phyloP scores from a whole-genome alignment of 208 protist genomes.

The Willaertia magna region DNA sequence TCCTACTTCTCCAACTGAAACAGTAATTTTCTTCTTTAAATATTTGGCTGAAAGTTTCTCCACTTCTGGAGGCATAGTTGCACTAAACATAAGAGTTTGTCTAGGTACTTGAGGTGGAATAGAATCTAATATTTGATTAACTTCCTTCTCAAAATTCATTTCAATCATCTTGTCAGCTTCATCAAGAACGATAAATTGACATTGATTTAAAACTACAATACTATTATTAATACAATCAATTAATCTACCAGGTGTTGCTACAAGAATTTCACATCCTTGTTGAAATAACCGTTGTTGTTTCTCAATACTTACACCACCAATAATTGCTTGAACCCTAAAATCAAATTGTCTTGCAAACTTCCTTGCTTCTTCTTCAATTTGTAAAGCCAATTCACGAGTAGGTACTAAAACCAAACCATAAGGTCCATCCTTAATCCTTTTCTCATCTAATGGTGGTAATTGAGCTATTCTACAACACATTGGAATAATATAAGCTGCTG shows the following conservation, averaged over 20 bases:
- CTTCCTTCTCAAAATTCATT: conserved; percentile 35
- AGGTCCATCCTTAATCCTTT: conserved; percentile 86
- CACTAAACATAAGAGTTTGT: conserved; percentile 61
- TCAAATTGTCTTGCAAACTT: conserved; percentile 72
- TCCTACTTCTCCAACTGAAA: conserved; percentile 43
- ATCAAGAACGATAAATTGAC: conserved; percentile 93
- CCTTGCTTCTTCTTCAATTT: conserved; percentile 85
- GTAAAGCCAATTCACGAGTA: conserved; percentile 90
- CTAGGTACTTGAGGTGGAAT: conserved; percentile 34
- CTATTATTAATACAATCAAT: conserved; percentile 83
- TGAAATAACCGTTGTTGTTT: conserved; percentile 43
- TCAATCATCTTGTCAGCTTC: conserved; percentile 87
- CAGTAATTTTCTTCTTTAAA: conserved; percentile 32
- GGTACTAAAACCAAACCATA: conserved; percentile 91
- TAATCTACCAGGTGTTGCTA: conserved; percentile 85
- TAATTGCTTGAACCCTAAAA: conserved; percentile 50
- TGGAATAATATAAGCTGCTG: conserved; percentile 66
- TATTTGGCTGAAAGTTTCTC: conserved; percentile 53
- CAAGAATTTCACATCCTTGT: conserved; percentile 47
- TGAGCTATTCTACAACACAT: conserved; percentile 60
- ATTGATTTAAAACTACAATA: conserved; percentile 82
- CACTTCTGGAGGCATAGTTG: conserved; percentile 65
- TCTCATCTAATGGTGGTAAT: conserved; percentile 8
- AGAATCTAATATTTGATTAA: conserved; percentile 40
- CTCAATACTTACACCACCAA: conserved; percentile 54